These are phyloP conservation scores for Trebouxia sp. DNA, from an alignment of 139 green algal species.

Conservation along the genomic window DNA sequence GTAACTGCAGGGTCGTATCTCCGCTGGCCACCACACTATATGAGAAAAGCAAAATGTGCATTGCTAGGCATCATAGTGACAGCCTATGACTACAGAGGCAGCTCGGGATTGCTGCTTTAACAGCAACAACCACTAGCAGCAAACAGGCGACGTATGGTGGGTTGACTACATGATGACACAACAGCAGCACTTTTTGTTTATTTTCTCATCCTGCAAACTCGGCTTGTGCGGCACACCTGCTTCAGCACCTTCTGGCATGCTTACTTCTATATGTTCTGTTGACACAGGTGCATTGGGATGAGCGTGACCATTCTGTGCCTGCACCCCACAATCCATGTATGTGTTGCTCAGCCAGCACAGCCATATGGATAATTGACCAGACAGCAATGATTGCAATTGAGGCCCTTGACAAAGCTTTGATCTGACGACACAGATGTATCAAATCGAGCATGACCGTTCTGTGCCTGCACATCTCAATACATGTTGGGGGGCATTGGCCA, in stretches of 20 bases:
- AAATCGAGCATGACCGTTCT: neutral
- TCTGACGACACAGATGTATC: too few species aligned
- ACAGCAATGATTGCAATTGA: too few species aligned
- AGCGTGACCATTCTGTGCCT: neutral
- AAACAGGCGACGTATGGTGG: too few species aligned
- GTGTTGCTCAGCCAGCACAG: neutral
- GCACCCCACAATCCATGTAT: neutral
- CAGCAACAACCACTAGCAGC: too few species aligned
- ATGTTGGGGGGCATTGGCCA: neutral
- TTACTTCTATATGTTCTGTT: neutral
- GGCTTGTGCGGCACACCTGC: neutral
- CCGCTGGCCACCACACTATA: too few species aligned
- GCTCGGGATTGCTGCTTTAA: too few species aligned
- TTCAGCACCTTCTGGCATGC: neutral
- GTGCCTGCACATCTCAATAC: neutral
- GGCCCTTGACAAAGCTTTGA: too few species aligned
- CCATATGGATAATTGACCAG: too few species aligned
- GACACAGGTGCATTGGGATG: neutral
- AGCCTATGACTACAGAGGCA: too few species aligned
- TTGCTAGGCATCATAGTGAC: too few species aligned
- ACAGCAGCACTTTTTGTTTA: slow-evolving; percentile 5
- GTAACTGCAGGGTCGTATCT: too few species aligned
- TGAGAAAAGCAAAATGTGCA: too few species aligned
- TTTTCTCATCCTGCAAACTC: neutral
- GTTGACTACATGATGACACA: slow-evolving; percentile 22